Base-by-base conservation (phyloP, 257 asterid genomes). In the Fraxinus cuspidata region DNA sequence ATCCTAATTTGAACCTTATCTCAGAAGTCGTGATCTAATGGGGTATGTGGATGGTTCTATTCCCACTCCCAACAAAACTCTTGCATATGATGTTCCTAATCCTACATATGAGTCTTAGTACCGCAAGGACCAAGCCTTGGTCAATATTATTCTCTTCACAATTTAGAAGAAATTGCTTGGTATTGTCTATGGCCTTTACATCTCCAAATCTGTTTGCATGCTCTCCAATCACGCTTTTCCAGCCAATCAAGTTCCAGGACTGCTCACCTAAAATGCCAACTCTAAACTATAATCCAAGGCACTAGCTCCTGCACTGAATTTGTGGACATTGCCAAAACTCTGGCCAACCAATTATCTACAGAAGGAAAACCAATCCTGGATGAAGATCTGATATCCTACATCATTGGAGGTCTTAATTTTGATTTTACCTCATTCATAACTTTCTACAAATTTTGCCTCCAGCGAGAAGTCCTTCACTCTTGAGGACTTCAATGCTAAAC, bases 31-130 rank as follows among this genome's bases (percentile, higher is more conserved):
- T 38, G 25, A 35, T 4, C 49, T 74, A 5, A 35, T 74, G 53
- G 78, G 78, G 5, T 58, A 32, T 25, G 58, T 74, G 38, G 78
- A 74, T 74, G 72, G 78, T n/a, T 56, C 72, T 32, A 7, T 1
- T 1, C 72, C 72, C 7, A 7, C 37, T 63, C 78, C 78, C 7
- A 5, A 32, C 8, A 16, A 51, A n/a, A 29, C 10, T 58, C 31
- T 58, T 19, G 29, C 1, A 32, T 25, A 29, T 68, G 40, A 13
- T 29, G 75, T 2, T 65, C 21, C 32, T 7, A 76, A 65, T 66
- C 74, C 80, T 4, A 51, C 49, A 6, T 76, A 64, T 67, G n/a
- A 3, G 1, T 2, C 27, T 42, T 66, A 65, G 80, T 15, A 65
- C 3, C 23, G 16, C 7, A 40, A 47, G 16, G 74, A 76, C 38